Evolutionary conservation across 2,329 filamentous ascomycete species (phyloP), one percentile per base, ranked within the genome.

Genomic region (Talaromyces rugulosus): DNA sequence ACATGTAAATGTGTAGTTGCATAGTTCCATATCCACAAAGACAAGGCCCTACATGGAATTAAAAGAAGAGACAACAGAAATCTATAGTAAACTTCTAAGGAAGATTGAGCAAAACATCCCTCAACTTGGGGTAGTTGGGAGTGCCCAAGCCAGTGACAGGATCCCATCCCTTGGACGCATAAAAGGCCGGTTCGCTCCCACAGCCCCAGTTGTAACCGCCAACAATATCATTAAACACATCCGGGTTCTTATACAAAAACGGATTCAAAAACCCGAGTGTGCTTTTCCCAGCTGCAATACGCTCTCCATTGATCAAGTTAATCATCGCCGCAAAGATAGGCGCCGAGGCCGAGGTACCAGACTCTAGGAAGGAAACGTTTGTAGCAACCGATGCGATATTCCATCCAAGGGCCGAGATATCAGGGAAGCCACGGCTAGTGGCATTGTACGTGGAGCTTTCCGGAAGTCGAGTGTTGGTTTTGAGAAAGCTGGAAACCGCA

Each of bases 221-320:
- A 7, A 40, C 36, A 40, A 40, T 40, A n/a, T 40, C 36, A 14
- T 40, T 40, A n/a, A 40, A 40, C 3, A 7, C 12, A 14, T 40
- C 36, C 5, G 36, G 16, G 36, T 40, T 40, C 36, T 40, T 71
- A 68, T 87, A 87, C 4, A 87, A 68, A 81, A 82, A 86, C 0
- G 85, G 85, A 66, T 87, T 87, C 56, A 87, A 63, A 74, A 85
- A 87, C 0, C 85, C 85, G 47, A 87, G 73, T 0, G 78, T 71
- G 0, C 78, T 68, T 69, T 83, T 80, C 3, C 82, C 82, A 5
- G 72, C 74, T 0, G 78, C 72, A 18, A 88, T 71, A 36, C 85
- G 76, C 0, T 82, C 84, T 66, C 89, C 86, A 66, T 89, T 89
- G 61, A 89, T 74, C 5, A 89, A 78, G 1, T 83, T 78, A 40